phyloP scores from a whole-genome alignment of 495 filamentous ascomycete species.

The Penicillium pancosmium region DNA sequence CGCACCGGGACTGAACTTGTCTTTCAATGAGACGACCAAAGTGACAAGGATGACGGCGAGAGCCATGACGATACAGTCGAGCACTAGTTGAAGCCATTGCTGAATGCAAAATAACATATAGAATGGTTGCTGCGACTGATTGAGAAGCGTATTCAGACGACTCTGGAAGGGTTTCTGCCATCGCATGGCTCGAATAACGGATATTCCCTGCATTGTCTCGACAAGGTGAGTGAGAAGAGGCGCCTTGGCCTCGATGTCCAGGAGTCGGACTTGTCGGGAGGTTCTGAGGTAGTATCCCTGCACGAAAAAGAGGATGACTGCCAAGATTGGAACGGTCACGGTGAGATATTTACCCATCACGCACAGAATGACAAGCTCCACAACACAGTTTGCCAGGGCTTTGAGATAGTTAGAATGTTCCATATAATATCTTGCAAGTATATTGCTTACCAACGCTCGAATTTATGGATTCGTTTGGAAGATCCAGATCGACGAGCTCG shows the following conservation, averaged over 20 bases:
- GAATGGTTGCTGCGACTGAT: slow-evolving; percentile 55
- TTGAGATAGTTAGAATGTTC: neutral
- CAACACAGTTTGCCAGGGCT: neutral
- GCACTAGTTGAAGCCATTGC: slow-evolving; percentile 68
- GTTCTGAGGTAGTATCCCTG: neutral
- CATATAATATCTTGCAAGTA: neutral
- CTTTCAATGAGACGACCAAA: slow-evolving; percentile 36
- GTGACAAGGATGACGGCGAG: slow-evolving; percentile 47
- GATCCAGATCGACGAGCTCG: slow-evolving; percentile 15
- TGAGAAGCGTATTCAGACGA: slow-evolving; percentile 50
- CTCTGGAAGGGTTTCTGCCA: slow-evolving; percentile 42
- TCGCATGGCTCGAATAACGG: slow-evolving; percentile 69
- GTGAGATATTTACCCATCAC: neutral
- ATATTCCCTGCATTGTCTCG: slow-evolving; percentile 63
- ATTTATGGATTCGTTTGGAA: neutral
- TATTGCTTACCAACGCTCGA: neutral
- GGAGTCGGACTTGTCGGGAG: neutral
- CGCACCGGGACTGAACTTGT: slow-evolving; percentile 4
- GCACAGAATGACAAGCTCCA: neutral
- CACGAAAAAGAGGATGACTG: neutral
- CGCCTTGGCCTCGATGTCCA: slow-evolving; percentile 55
- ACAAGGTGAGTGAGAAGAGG: slow-evolving; percentile 74
- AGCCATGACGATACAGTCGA: slow-evolving; percentile 55
- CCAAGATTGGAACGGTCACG: neutral
- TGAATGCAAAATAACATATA: slow-evolving; percentile 64